These are phyloP conservation scores for Carnegiea gigantea DNA, from an alignment of 179 eudicot species.

Conservation along the genomic window DNA sequence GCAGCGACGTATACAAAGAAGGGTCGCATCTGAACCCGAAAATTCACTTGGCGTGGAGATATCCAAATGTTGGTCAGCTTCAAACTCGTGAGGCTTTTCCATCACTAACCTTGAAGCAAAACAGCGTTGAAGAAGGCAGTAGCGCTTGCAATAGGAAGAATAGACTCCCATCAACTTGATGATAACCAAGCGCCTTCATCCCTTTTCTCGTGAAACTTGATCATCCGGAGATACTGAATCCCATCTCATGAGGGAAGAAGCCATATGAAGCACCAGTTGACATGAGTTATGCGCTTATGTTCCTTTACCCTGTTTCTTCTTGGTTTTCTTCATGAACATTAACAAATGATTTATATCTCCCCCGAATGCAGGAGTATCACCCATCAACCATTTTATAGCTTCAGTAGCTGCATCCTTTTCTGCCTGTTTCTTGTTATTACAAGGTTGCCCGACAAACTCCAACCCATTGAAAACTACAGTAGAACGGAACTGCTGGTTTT, in stretches of 20 bases:
- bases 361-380: conserved; percentile 58
- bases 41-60: not conserved
- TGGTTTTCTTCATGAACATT: conserved; percentile 57
- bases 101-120: not conserved
- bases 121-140: not conserved
- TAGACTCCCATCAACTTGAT: not conserved
- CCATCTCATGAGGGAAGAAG: conserved; percentile 9
- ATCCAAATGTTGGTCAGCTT: not conserved
- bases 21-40: not conserved
- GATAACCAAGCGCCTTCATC: not conserved
- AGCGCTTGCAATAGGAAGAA: not conserved
- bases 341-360: conserved; percentile 57
- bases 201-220: not conserved
- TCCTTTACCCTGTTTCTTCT: conserved; percentile 48
- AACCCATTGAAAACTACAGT: conserved; percentile 67
- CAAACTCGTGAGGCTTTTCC: not conserved
- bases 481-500: conserved; percentile 65
- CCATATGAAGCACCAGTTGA: not conserved
- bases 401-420: conserved; percentile 89
- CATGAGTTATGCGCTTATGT: conserved; percentile 7
- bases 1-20: not conserved
- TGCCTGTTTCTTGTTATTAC: conserved; percentile 73
- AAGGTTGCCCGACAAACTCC: conserved; percentile 76
- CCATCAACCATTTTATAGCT: conserved; percentile 78
- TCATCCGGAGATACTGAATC: not conserved